Base-by-base conservation (phyloP, 495 filamentous ascomycete species). In the Neurospora africana region DNA sequence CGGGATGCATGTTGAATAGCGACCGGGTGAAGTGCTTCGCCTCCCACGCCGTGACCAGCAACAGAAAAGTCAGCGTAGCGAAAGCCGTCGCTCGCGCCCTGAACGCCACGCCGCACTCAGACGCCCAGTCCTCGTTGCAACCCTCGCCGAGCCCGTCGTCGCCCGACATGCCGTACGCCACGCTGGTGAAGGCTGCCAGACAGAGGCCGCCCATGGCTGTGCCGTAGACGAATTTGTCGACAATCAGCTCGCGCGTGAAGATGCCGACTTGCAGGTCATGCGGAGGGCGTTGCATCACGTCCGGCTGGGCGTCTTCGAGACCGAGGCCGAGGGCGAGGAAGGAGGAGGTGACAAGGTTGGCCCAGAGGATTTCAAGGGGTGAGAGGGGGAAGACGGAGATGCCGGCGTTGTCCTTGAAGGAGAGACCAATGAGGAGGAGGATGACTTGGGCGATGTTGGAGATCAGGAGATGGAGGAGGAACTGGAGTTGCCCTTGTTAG, bases 41-140 rank as follows among this genome's bases (percentile, higher is more conserved):
- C 79, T 93, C 90, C 90, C 90, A 92, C 3, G 91, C 91, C 6
- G 87, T 88, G 71, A 93, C 85, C 0, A 93, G 85, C 35, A 92
- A 82, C 61, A 92, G 81, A 79, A 90, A 93, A 0, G 91, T 93
- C 17, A 94, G 84, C 30, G 89, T 91, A 5, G 89, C 90, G 75
- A 93, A 96, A 2, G 88, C 89, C 15, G 92, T 90, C 2, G 91
- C 90, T 15, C 92, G 84, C 4, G 92, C 93, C n/a, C 89, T 87
- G 80, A 92, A 94, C 1, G 92, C 89, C 2, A 85, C 81, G 0
- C 82, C 81, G 78, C 91, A 94, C 11, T 79, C 75, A 5, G 82
- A 81, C 2, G 44, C 10, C 72, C 84, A 90, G 9, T 75, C 75
- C 44, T 87, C 81, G 76, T 93, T 93, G 81, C 91, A 93, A 68